Evolutionary conservation across 371 early-diverging fungal genomes (phyloP), one percentile per base, ranked within the genome.

Genomic region (Mortierella sp.): DNA sequence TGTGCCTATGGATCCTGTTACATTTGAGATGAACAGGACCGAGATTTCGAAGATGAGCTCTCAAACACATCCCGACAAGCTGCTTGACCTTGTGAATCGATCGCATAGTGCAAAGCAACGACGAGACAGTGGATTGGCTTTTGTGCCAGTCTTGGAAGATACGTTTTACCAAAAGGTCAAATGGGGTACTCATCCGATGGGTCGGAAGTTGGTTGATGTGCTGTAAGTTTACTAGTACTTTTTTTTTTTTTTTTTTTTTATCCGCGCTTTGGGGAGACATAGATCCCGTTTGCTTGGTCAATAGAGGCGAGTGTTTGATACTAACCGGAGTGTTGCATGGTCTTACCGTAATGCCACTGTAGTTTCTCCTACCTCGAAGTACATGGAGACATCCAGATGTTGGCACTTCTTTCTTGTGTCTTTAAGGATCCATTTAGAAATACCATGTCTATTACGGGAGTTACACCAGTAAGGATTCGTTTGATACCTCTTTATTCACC

Each of bases 341-440:
- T 26, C 21, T 53, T 26, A 4, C 53, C 3, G 26, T 5, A 37
- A 37, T 37, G 9, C 3, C 21, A 9, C 23, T 53, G 23, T 80
- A 94, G 93, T 43, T 74, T 95, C 30, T 73, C 85, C 0, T 87
- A 92, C 68, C 86, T 91, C 69, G 87, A 90, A 67, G 72, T 74
- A 7, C 82, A 86, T 50, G 93, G 94, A 9, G 96, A 97, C 82
- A 86, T 94, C 29, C 97, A 97, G 76, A 93, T 93, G 50, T 85
- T 93, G 52, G 95, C 95, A 0, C 83, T 97, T 80, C 82, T 97
- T 7, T 84, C 92, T 2, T 95, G 95, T 70, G 91, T 92, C 12
- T 89, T 97, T 59, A 72, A 77, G 43, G 84, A 86, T 26, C 82
- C 80, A 12, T 82, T 82, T 45, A 82, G 70, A 59, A 79, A 79